phyloP scores from a whole-genome alignment of 257 asterid species.

The Jacaranda copaia region DNA sequence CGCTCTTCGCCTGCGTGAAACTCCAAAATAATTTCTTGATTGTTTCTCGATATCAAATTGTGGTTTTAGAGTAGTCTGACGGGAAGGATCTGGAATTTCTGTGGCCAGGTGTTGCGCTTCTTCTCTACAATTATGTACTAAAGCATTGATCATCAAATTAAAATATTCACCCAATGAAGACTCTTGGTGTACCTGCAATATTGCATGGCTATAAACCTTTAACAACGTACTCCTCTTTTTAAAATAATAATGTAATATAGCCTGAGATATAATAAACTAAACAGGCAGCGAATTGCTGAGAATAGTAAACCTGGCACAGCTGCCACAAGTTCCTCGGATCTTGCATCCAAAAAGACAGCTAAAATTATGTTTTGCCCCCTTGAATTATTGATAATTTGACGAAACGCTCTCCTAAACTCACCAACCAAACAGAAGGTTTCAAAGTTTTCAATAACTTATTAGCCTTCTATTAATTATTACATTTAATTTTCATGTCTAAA shows the following conservation, averaged over 20 bases:
- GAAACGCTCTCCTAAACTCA: no score
- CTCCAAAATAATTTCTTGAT: not conserved
- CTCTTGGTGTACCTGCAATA: conserved; percentile 28
- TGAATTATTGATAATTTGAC: no score
- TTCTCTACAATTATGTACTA: conserved; percentile 12
- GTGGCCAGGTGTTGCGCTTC: conserved; percentile 49
- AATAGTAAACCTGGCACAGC: conserved; percentile 44
- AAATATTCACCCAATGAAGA: conserved; percentile 35
- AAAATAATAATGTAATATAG: not conserved
- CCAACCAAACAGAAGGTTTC: no score
- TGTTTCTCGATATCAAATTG: not conserved
- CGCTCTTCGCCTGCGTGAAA: conserved; percentile 22
- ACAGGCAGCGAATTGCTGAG: conserved; percentile 42
- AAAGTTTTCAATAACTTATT: no score
- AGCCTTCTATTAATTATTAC: no score
- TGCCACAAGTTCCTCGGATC: conserved; percentile 46
- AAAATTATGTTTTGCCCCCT: no score
- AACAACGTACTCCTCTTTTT: conserved; percentile 31
- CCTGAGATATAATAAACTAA: no score
- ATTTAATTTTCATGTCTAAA: no score
- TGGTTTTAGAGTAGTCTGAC: conserved; percentile 26
- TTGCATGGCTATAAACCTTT: conserved; percentile 48
- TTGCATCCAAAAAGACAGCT: conserved; percentile 34
- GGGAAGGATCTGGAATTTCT: conserved; percentile 49
- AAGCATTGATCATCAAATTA: conserved; percentile 28